Conservation (phyloP, 1,284 basidiomycete genomes). For the Sanghuangporus sanghuang region DNA sequence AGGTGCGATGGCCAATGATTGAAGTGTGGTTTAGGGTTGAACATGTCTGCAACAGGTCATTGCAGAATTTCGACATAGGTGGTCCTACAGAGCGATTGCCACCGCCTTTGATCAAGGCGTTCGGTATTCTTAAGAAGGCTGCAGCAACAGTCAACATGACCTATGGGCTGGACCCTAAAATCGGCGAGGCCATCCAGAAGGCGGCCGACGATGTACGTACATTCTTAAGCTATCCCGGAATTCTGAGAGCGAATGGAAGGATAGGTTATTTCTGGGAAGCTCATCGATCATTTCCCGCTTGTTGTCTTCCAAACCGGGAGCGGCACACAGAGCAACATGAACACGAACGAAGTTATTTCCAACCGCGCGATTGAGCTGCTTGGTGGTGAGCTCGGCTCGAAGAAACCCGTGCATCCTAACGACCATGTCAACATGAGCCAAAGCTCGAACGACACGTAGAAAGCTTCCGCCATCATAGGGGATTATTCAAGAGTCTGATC, state of each 20-base stretch:
- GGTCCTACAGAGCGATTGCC: slow-evolving; percentile 92
- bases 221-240: not conserved
- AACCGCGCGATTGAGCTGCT: slow-evolving; percentile 98
- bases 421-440: slow-evolving; percentile 99
- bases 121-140: slow-evolving; percentile 97
- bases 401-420: slow-evolving; percentile 98
- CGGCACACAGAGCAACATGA: slow-evolving; percentile 99
- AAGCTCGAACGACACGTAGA: slow-evolving; percentile 96
- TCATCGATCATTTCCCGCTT: slow-evolving; percentile 94
- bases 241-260: slow-evolving; percentile 1
- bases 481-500: not conserved
- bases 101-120: slow-evolving; percentile 92
- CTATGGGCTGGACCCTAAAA: slow-evolving; percentile 89
- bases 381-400: slow-evolving; percentile 92
- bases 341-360: slow-evolving; percentile 98
- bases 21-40: not conserved
- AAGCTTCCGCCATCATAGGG: slow-evolving; percentile 22
- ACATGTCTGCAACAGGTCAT: slow-evolving; percentile 48
- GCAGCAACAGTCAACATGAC: slow-evolving; percentile 88
- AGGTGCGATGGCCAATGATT: slow-evolving; percentile 41
- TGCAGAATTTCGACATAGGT: slow-evolving; percentile 99
- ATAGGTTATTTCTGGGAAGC: slow-evolving; percentile 92
- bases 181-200: slow-evolving; percentile 86
- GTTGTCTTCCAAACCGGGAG: slow-evolving; percentile 99
- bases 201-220: slow-evolving; percentile 86